Evolutionary conservation across 305 asterid genomes (phyloP).

Genomic region (Fraxinus platypoda): DNA sequence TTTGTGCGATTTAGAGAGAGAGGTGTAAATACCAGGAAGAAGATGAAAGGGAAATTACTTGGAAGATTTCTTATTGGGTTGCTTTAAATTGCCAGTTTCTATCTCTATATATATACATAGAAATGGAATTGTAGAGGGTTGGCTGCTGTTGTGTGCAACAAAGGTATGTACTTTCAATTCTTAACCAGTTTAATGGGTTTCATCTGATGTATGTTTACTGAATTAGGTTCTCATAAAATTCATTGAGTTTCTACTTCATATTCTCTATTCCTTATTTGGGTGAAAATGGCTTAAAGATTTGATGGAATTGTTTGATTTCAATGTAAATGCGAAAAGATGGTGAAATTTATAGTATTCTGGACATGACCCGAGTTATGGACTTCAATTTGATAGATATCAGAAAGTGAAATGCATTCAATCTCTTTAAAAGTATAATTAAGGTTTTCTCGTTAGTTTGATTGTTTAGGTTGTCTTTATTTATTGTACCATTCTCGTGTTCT

Average conservation of each 20-base stretch:
- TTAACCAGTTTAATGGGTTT: constrained; percentile 7
- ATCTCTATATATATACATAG: not conserved
- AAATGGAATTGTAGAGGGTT: constrained; percentile 12
- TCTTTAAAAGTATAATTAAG: not conserved
- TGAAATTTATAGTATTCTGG: constrained; percentile 3
- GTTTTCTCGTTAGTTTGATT: not conserved
- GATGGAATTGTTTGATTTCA: constrained; percentile 17
- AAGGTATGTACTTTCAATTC: constrained; percentile 22
- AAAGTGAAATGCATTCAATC: not conserved
- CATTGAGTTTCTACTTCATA: not conserved
- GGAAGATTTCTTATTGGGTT: constrained; percentile 25
- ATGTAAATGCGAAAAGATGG: not conserved
- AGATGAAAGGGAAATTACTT: constrained; percentile 22
- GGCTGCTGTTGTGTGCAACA: not conserved
- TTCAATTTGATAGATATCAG: not conserved
- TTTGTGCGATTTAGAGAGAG: not conserved
- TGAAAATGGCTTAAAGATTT: constrained; percentile 7
- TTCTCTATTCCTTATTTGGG: not conserved
- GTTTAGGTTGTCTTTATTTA: not conserved
- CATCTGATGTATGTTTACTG: constrained; percentile 32
- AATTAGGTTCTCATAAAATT: constrained; percentile 19
- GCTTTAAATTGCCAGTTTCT: constrained; percentile 16
- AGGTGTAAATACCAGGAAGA: constrained; percentile 24
- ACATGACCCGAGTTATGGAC: not conserved
- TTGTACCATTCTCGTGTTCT: not conserved